Evolutionary conservation across 306 rosid species (phyloP), one percentile per base, ranked within the genome.

Genomic region (Acmispon strigosus): DNA sequence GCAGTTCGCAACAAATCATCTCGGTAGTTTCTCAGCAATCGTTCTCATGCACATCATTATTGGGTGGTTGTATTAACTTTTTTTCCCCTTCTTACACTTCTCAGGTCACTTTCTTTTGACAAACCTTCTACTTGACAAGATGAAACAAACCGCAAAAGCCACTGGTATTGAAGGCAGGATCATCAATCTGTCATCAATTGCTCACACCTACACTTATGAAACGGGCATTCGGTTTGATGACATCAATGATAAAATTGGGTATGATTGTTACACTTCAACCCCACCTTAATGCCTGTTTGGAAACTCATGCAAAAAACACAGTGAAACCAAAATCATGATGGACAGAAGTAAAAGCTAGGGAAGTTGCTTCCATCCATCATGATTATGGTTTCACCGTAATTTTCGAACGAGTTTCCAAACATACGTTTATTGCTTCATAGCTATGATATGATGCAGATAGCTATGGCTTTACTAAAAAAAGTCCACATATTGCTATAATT

Each of bases 101-200:
- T 69, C 78, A 94, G 98, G 97, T 47, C 99, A 91, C 84, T 94
- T 91, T 27, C 88, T 83, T 11, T 76, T 91, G 66, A 87, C 97
- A 32, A 89, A 87, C 37, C 95, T 89, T 44, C 87, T 89, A 14
- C 83, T 90, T 0, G 92, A 87, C 52, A 94, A 87, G 53, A 94
- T 89, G 97, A 94, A 89, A 81, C 48, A 79, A 68, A 94, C 96
- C 0, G 87, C 95, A 43, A 87, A 84, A 83, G 57, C 73, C 50
- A 86, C 77, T 9, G 97, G 97, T n/a, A 47, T 90, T 1, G 96
- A 91, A 58, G 99, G 97, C 14, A 94, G 99, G 84, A 91, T 94
- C 29, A 79, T 94, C 71, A 94, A 91, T 60, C 60, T 94, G 68
- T 91, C 97, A 16, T 94, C 99, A 15, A 85, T 94, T 66, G 97